Evolutionary conservation across 441 rosid species (phyloP), one percentile per base, ranked within the genome.

Genomic region (Mallotus repandus): DNA sequence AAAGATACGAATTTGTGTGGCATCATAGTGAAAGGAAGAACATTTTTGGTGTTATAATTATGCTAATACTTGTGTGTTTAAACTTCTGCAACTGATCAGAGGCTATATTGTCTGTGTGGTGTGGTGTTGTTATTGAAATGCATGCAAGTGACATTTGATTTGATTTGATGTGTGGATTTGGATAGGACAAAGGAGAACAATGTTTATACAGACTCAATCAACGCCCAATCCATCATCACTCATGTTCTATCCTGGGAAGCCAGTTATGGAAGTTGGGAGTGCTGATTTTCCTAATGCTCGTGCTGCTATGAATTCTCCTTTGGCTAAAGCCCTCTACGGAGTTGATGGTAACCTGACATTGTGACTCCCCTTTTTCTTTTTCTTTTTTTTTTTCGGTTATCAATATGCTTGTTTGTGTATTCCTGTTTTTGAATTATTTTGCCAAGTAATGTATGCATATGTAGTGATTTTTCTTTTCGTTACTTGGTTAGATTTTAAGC

Each of bases 221-320:
- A 95, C 99, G 0, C 99, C 99, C n/a, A 95, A 95, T 76, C 98
- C 99, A 55, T 87, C 89, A n/a, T 95, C 99, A 18, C 85, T 95
- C 45, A 93, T 95, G 99, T 95, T 95, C 75, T 85, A 84, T 82
- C 97, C 98, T 15, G 98, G 98, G 63, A 90, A 90, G 83, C 84
- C 91, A 2, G 94, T 95, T 50, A 93, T 95, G 99, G 95, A 93
- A 16, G 84, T 87, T 55, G 99, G 99, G 8, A 95, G 99, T 68
- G 79, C 92, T 4, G 98, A 95, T 81, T 95, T 91, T 64, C 99
- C 99, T 1, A 95, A 88, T 76, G 83, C 91, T 54, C 97, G 98
- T 63, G 73, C 91, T 2, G 92, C 97, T 15, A 75, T 93, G 92
- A 79, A 63, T 75, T 91, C 98, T 3, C 88, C 97, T 0, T 81